Base-by-base conservation (phyloP, 148 eudicot genomes). In the Chenopodium quinoa region DNA sequence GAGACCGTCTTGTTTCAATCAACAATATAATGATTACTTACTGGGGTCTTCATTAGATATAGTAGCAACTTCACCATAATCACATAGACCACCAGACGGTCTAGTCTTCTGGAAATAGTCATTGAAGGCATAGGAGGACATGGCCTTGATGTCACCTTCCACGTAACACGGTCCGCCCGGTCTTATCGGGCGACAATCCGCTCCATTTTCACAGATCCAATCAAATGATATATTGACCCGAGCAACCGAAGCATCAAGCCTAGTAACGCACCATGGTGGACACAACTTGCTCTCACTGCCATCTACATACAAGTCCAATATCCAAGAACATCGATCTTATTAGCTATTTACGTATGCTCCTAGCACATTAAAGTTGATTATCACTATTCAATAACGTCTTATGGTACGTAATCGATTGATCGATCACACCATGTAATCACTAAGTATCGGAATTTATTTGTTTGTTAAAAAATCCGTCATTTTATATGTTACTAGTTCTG, bases 81-180 rank as follows among this genome's bases (percentile, higher is more conserved):
- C 58, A 62, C 76, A 80, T 16, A 46, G 77, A 3, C 71, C 82
- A 23, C 77, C 77, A 73, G 60, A 25, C 19, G 23, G 50, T 32
- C 82, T 54, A 56, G 64, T 32, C 82, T 44, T 73, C 22, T 80
- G 82, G 37, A 72, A 80, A 29, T 80, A 80, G 77, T 73, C 82
- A 73, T 80, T 80, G 34, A 71, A 56, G 60, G 82, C 82, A 60
- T 34, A 80, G 32, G 82, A 80, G 22, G 82, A 71, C 54, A 80
- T 48, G 71, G 70, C 76, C 44, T 44, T 80, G 14, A 80, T 13
- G 46, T 72, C 82, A 32, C 71, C 82, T n/a, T 58, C 8, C 0
- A 40, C 62, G 17, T 71, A 58, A 62, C 82, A 80, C 19, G 82
- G 67, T 23, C 77, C 70, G 23, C 23, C 52, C 3, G 71, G 82